Conservation (phyloP, 352 stramenopile species). For the Pythium phragmiticola region DNA sequence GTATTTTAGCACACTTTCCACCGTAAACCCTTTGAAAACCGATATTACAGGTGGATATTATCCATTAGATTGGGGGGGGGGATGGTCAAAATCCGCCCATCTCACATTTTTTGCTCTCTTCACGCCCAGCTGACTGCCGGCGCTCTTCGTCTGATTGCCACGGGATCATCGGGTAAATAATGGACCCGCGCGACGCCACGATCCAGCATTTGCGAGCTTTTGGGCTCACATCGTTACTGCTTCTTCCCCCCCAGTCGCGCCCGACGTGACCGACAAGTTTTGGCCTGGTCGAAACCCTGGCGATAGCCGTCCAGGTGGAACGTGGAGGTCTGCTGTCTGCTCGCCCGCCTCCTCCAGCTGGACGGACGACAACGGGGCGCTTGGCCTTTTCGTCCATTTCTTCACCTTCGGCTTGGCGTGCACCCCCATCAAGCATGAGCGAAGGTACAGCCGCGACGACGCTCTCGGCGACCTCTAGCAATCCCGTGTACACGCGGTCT, state of each 20-base stretch:
- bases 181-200: conserved; percentile 2
- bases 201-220: background rate
- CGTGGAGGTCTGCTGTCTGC: too few relatives aligned
- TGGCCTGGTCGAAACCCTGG: too few relatives aligned
- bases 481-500: conserved; percentile 13
- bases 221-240: background rate
- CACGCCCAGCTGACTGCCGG: conserved; percentile 1
- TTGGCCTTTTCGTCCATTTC: background rate
- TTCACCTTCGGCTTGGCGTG: background rate
- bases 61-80: background rate
- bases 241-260: background rate
- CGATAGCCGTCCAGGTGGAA: too few relatives aligned
- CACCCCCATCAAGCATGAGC: conserved; percentile 13
- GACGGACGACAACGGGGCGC: too few relatives aligned
- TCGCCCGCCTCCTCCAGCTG: too few relatives aligned
- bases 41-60: conserved; percentile 17
- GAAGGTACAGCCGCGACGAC: conserved; percentile 21
- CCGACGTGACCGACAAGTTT: too few relatives aligned
- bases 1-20: background rate
- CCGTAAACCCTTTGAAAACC: background rate
- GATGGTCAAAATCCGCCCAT: background rate
- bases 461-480: conserved; percentile 14
- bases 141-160: background rate
- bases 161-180: too few relatives aligned
- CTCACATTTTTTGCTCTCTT: background rate